Evolutionary conservation across 208 protist species (phyloP).

Genomic region (Trypanosoma lewisi): DNA sequence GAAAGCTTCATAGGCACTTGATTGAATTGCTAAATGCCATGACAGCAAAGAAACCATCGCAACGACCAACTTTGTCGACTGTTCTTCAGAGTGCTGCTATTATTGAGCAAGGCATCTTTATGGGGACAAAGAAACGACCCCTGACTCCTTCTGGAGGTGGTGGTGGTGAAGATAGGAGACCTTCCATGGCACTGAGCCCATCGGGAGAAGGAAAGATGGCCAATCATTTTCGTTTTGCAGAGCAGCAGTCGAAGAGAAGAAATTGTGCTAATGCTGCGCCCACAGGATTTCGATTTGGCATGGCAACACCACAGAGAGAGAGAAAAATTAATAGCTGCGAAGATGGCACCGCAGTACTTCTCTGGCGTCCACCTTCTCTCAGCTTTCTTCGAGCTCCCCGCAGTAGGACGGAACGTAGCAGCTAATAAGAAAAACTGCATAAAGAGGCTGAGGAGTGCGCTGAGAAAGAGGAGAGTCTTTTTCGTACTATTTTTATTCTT

Average conservation of each 20-base stretch:
- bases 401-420: not conserved
- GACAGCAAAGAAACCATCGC: conserved; percentile 25
- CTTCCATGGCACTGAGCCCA: not conserved
- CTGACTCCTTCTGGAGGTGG: not conserved
- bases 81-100: conserved; percentile 31
- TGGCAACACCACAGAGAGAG: not conserved
- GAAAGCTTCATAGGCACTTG: conserved; percentile 36
- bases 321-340: not conserved
- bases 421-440: not conserved
- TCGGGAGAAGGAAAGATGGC: not conserved
- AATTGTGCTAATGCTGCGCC: not conserved
- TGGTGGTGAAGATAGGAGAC: not conserved
- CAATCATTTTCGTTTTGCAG: not conserved
- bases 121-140: not conserved
- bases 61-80: conserved; percentile 24
- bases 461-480: not conserved
- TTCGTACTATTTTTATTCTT: not conserved
- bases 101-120: conserved; percentile 30
- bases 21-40: conserved; percentile 41
- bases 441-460: not conserved
- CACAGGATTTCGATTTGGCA: conserved; percentile 3
- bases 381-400: conserved; percentile 20
- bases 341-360: conserved; percentile 3
- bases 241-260: not conserved
- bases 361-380: conserved; percentile 39